Percentiles rank a stretch among this genome's conserved stretches.
phyloP scores from a whole-genome alignment of 257 asterid genomes.

The Solanum habrochaites region DNA sequence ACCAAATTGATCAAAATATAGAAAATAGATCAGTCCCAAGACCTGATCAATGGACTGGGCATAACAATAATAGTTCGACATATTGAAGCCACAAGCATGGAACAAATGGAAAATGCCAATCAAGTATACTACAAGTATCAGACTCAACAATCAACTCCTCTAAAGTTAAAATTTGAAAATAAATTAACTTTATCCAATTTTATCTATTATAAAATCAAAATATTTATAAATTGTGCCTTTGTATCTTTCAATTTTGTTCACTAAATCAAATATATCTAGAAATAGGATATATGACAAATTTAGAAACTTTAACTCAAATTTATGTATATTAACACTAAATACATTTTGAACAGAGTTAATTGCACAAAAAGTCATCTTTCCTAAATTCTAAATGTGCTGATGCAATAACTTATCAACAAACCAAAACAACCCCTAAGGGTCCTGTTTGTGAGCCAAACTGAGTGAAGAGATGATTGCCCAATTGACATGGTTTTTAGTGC shows the following conservation, averaged over 20 bases:
- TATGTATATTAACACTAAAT: no score
- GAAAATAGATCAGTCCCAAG: background rate
- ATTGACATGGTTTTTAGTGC: slow-evolving; percentile 15
- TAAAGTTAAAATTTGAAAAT: background rate
- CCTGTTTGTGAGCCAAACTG: background rate
- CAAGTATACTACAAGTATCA: background rate
- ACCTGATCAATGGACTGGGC: background rate
- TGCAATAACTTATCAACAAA: background rate
- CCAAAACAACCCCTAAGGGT: background rate
- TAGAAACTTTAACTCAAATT: no score
- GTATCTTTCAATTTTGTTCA: no score
- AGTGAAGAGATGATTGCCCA: slow-evolving; percentile 5
- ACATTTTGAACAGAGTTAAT: no score
- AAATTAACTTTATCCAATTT: no score
- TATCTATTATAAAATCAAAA: no score
- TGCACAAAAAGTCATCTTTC: no score
- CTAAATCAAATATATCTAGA: no score
- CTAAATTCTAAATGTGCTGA: no score
- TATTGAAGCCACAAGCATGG: background rate
- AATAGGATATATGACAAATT: no score
- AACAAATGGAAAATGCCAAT: background rate
- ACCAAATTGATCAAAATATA: background rate
- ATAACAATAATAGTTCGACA: background rate
- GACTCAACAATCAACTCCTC: background rate
- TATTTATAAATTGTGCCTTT: no score